Conservation (phyloP, 2,329 filamentous ascomycete genomes). For the Neospermospora avenae region DNA sequence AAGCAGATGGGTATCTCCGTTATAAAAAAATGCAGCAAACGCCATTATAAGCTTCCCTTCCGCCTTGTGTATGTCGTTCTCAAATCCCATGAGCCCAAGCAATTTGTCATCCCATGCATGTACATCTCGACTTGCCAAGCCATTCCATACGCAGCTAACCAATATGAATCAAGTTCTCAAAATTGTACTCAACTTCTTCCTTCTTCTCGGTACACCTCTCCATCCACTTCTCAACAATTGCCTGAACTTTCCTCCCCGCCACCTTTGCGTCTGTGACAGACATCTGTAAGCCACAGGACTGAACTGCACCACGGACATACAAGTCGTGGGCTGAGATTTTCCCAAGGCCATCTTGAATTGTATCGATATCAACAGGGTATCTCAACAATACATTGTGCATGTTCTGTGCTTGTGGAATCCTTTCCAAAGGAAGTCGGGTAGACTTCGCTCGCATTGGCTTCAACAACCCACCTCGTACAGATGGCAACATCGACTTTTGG, state of each 20-base stretch:
- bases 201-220: constrained; percentile 4
- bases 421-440: constrained; percentile 31
- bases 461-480: constrained; percentile 9
- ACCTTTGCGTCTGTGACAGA: constrained; percentile 5
- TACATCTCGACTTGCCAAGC: background rate
- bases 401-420: constrained; percentile 23
- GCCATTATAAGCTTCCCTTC: constrained; percentile 6
- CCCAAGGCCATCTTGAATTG: constrained; percentile 10
- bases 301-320: constrained; percentile 23
- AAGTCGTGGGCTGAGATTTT: constrained; percentile 18
- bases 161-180: constrained; percentile 18
- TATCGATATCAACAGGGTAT: constrained; percentile 10
- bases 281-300: constrained; percentile 21
- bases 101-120: too few relatives aligned
- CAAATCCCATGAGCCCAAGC: background rate
- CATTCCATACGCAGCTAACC: background rate
- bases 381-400: constrained; percentile 24
- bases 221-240: constrained; percentile 24
- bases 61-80: background rate
- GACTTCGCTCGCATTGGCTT: constrained; percentile 27
- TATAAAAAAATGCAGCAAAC: constrained; percentile 22
- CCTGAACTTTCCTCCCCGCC: constrained; percentile 15
- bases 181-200: constrained; percentile 22
- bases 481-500: constrained; percentile 24
- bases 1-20: constrained; percentile 30